Conservation (phyloP, 805 yeast species). For the Metschnikowia peoriensis region DNA sequence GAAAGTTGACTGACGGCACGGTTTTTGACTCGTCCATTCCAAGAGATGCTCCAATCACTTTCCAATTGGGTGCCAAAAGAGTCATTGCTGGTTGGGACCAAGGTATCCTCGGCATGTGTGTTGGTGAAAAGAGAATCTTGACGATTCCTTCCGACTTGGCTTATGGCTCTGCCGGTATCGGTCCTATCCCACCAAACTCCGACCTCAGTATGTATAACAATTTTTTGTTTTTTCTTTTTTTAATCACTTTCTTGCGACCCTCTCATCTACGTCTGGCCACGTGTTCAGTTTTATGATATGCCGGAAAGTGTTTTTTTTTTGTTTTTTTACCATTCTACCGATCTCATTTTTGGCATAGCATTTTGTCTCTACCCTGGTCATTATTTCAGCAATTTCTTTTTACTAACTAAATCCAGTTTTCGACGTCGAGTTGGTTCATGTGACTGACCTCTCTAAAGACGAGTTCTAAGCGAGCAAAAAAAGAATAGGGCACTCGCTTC, state of each 20-base stretch:
- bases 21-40: slow-evolving; percentile 71
- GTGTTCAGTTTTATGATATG: background rate
- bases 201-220: slow-evolving; percentile 45
- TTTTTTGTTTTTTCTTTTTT: background rate
- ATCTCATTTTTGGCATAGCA: background rate
- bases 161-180: slow-evolving; percentile 75
- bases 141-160: slow-evolving; percentile 77
- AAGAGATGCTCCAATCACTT: slow-evolving; percentile 66
- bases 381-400: no score
- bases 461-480: slow-evolving; percentile 10
- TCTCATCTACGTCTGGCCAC: background rate
- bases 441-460: slow-evolving; percentile 33
- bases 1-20: slow-evolving; percentile 62
- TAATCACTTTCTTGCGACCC: background rate
- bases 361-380: no score
- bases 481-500: background rate
- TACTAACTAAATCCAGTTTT: slow-evolving; percentile 41
- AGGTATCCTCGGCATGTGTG: slow-evolving; percentile 74
- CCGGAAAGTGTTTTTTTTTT: background rate
- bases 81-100: slow-evolving; percentile 92
- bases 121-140: slow-evolving; percentile 81
- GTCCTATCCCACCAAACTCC: slow-evolving; percentile 76
- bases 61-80: slow-evolving; percentile 72
- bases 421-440: slow-evolving; percentile 60
- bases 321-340: background rate